phyloP scores from a whole-genome alignment of 495 filamentous ascomycete genomes.

The Amniculicola lignicola region DNA sequence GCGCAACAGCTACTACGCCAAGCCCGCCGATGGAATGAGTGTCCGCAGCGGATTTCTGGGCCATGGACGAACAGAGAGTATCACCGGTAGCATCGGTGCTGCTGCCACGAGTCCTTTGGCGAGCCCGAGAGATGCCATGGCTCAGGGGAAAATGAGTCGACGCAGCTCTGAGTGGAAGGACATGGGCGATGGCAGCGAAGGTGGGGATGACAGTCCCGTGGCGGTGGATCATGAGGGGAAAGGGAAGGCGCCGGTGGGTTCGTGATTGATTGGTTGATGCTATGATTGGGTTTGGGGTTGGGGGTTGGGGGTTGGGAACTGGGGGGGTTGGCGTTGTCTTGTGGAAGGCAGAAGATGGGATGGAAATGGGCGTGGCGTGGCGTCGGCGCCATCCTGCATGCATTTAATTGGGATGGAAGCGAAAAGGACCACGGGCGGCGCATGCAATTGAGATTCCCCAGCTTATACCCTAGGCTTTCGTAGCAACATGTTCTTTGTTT shows the following conservation, averaged over 20 bases:
- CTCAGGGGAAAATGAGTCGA: slow-evolving; percentile 54
- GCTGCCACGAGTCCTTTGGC: slow-evolving; percentile 57
- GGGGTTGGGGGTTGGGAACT: too few relatives aligned
- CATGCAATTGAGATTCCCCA: too few relatives aligned
- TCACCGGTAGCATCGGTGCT: slow-evolving; percentile 70
- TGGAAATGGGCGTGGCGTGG: too few relatives aligned
- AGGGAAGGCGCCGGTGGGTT: neutral
- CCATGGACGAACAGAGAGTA: slow-evolving; percentile 77
- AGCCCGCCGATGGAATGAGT: slow-evolving; percentile 67
- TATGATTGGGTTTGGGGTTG: too few relatives aligned
- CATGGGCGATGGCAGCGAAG: slow-evolving; percentile 47
- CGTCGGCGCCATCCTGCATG: too few relatives aligned
- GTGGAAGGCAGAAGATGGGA: too few relatives aligned
- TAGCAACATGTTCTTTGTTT: too few relatives aligned
- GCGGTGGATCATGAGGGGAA: slow-evolving; percentile 13
- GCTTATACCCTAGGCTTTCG: slow-evolving; percentile 25
- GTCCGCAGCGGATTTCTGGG: slow-evolving; percentile 72
- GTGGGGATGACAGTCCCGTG: slow-evolving; percentile 10
- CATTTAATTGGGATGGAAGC: too few relatives aligned
- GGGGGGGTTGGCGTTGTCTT: too few relatives aligned
- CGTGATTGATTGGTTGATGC: neutral
- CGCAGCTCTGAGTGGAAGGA: slow-evolving; percentile 64
- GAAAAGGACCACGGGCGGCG: too few relatives aligned
- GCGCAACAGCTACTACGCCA: slow-evolving; percentile 76
- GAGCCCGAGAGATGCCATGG: slow-evolving; percentile 50